Conservation (phyloP, 352 stramenopile species). For the Thalassiosira exigua region DNA sequence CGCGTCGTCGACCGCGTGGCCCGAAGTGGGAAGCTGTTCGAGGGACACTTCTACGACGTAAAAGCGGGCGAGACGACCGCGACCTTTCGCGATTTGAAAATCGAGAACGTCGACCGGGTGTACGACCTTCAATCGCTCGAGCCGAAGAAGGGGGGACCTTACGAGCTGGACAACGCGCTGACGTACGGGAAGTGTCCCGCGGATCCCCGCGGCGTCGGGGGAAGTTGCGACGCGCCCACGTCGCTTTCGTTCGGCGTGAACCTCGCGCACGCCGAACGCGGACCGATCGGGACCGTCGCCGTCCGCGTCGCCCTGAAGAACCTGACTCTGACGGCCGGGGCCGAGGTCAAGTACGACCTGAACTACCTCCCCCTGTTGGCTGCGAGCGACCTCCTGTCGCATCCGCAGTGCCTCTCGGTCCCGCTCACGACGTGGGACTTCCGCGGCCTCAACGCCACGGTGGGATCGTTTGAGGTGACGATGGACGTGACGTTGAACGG, state of each 20-base stretch:
- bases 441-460: slow-evolving; percentile 45
- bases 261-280: slow-evolving; percentile 41
- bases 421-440: slow-evolving; percentile 50
- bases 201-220: too few relatives aligned
- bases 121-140: too few relatives aligned
- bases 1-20: too few relatives aligned
- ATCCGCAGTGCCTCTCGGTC: slow-evolving; percentile 49
- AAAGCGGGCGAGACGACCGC: too few relatives aligned
- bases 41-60: too few relatives aligned
- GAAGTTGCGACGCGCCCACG: too few relatives aligned
- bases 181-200: too few relatives aligned
- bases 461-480: slow-evolving; percentile 44
- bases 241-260: slow-evolving; percentile 60
- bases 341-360: slow-evolving; percentile 58
- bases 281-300: slow-evolving; percentile 48
- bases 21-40: too few relatives aligned
- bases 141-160: too few relatives aligned
- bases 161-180: too few relatives aligned
- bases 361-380: slow-evolving; percentile 49
- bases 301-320: slow-evolving; percentile 36
- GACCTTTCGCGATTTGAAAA: too few relatives aligned
- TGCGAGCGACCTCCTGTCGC: slow-evolving; percentile 41
- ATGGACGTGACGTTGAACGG: slow-evolving; percentile 44
- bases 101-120: too few relatives aligned
- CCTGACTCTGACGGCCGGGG: slow-evolving; percentile 43